Percentiles rank a stretch among this genome's conserved stretches.
Evolutionary conservation across 345 rosid species (phyloP).

Genomic region (Citrus inodora): DNA sequence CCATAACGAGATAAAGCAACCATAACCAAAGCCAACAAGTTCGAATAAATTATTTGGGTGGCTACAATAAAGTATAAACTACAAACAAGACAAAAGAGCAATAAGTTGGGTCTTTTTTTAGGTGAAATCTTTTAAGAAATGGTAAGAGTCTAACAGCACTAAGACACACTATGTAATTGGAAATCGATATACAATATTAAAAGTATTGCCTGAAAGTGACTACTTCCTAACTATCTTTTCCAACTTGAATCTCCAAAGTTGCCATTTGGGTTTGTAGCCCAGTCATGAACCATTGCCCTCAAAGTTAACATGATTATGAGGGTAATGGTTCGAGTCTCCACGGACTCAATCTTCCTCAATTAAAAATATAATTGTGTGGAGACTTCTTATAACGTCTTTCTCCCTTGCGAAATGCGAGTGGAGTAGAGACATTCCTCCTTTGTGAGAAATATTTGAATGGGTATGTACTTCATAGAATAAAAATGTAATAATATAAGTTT

Average conservation of each 20-base stretch:
- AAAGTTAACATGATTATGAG: too few species aligned
- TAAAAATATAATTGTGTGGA: too few species aligned
- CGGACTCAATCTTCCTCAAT: too few species aligned
- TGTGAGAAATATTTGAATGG: too few species aligned
- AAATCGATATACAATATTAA: conserved; percentile 8
- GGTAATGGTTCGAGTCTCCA: too few species aligned
- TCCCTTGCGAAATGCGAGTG: too few species aligned
- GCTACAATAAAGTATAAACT: background rate
- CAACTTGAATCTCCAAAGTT: conserved; percentile 17
- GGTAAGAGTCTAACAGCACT: conserved; percentile 20
- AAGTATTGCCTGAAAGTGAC: conserved; percentile 48
- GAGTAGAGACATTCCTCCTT: too few species aligned
- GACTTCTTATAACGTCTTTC: too few species aligned
- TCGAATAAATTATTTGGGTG: background rate
- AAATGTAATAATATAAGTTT: too few species aligned
- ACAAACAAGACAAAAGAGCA: background rate
- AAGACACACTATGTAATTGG: conserved; percentile 21
- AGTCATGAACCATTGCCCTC: too few species aligned
- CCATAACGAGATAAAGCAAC: background rate
- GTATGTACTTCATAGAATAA: too few species aligned
- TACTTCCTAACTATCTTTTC: conserved; percentile 44
- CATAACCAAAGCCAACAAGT: background rate
- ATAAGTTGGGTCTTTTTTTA: conserved; percentile 3
- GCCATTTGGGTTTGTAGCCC: too few species aligned
- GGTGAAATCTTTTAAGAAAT: conserved; percentile 1